A percentile compares a stretch with the other conserved stretches of the same genome.
These are phyloP conservation scores for Rauvolfia tetraphylla DNA, from an alignment of 257 asterid genomes.

Conservation along the genomic window DNA sequence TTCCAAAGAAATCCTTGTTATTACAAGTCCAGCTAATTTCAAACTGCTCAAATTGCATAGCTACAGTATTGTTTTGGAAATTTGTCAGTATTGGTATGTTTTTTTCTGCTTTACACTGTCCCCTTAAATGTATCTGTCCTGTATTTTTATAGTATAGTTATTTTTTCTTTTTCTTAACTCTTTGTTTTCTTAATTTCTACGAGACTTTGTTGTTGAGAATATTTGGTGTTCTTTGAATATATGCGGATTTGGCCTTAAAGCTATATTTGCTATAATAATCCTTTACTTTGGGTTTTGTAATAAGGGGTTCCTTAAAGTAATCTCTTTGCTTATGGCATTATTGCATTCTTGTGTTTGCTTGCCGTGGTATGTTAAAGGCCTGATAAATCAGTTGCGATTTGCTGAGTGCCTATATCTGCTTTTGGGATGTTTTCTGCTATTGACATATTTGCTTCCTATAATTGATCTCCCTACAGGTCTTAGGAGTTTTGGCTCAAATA, in stretches of 20 bases:
- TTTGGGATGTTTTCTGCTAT: not conserved
- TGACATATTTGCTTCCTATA: not conserved
- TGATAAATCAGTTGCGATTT: slow-evolving; percentile 2
- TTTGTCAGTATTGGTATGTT: not conserved
- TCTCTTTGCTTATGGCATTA: not conserved
- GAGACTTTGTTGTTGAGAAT: not conserved
- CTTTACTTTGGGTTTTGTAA: not conserved
- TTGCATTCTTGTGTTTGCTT: not conserved
- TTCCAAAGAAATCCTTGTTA: not conserved
- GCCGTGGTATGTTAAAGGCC: not conserved
- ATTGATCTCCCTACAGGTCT: slow-evolving; percentile 44
- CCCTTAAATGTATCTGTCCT: not conserved
- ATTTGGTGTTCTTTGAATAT: not conserved
- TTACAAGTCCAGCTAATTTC: not conserved
- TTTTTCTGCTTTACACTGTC: not conserved
- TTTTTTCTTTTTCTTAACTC: not conserved
- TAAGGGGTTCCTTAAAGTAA: not conserved
- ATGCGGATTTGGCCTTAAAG: not conserved
- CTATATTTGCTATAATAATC: not conserved
- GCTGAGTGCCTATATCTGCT: not conserved
- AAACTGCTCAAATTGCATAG: not conserved
- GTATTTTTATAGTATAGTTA: not conserved
- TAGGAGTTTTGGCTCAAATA: slow-evolving; percentile 85
- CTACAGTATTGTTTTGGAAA: not conserved
- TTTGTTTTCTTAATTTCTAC: not conserved